phyloP scores from a whole-genome alignment of 2,329 filamentous ascomycete genomes.

The Pseudocercospora pini-densiflorae region DNA sequence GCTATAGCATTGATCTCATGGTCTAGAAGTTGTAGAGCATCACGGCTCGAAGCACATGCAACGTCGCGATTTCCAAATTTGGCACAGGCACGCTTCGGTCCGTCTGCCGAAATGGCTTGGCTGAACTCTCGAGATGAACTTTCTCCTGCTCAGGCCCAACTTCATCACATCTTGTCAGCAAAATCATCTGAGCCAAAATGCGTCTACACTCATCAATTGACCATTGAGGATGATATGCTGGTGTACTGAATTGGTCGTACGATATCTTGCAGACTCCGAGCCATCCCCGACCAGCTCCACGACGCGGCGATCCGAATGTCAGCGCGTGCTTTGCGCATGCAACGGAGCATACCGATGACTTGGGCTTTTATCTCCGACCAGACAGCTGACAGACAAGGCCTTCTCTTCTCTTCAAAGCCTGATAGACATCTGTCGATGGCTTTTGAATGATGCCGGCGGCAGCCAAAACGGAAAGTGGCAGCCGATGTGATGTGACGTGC shows the following conservation, averaged over 20 bases:
- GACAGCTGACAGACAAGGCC: neutral
- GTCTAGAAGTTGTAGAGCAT: neutral
- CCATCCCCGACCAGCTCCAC: neutral
- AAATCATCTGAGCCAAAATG: neutral
- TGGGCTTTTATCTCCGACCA: neutral
- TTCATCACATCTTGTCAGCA: neutral
- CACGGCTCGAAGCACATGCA: neutral
- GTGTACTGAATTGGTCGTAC: neutral
- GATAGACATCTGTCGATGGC: neutral
- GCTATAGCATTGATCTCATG: neutral
- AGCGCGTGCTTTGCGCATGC: neutral
- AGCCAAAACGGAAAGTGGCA: neutral
- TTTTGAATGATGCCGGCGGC: neutral
- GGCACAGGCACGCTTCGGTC: conserved; percentile 3
- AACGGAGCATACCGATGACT: conserved; percentile 4
- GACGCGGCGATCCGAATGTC: neutral
- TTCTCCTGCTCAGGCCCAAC: neutral
- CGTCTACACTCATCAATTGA: neutral
- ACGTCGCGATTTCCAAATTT: conserved; percentile 6
- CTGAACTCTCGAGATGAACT: neutral
- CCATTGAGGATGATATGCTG: neutral
- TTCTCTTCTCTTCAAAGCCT: neutral
- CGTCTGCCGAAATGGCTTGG: neutral
- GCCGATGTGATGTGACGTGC: neutral
- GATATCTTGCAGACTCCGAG: neutral